Base-by-base conservation (phyloP, 179 eudicot species). In the Silene vulgaris region DNA sequence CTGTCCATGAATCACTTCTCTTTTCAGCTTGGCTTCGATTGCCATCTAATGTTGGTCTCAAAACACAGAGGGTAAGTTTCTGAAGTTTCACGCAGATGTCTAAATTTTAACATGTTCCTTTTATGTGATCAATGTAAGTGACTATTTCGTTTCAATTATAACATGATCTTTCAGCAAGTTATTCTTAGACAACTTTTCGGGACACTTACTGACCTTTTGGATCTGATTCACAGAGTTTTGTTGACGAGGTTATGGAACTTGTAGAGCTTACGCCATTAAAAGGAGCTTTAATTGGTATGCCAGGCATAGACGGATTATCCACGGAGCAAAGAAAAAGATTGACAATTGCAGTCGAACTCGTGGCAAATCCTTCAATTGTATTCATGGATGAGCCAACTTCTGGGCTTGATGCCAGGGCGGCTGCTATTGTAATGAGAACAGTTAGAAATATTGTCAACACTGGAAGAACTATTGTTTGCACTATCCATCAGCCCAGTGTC, bases 381-480 rank as follows among this genome's bases (percentile, higher is more conserved):
- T 93, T 93, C 91, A 93, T 91, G 98, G 98, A 93, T 76, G 98
- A 93, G 74, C 98, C 98, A 4, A 93, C 98, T 52, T 90, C 98
- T 37, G 98, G 98, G 72, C 88, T 93, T 30, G 98, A 93, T 91
- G 98, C 97, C 62, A 87, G 98, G 77, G 75, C 97, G 23, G 98
- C 98, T 76, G 98, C 98, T 77, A 91, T 93, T 71, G 98, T 93
- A 65, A 93, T 93, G 97, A 89, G 98, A 82, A 92, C 98, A 1
- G 97, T 93, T 67, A 88, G 98, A 75, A 93, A 91, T 80, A 93
- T 92, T 40, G 98, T 93, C 9, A 75, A 93, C 84, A 93, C 97
- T 3, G 98, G 96, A 35, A 85, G 98, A 72, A 93, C 97, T 11
- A 90, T 93, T 73, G 97, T 91, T 76, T 93, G 97, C 92, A 93